Evolutionary conservation across 805 yeast genomes (phyloP).

Genomic region (Zygotorulaspora sp.): DNA sequence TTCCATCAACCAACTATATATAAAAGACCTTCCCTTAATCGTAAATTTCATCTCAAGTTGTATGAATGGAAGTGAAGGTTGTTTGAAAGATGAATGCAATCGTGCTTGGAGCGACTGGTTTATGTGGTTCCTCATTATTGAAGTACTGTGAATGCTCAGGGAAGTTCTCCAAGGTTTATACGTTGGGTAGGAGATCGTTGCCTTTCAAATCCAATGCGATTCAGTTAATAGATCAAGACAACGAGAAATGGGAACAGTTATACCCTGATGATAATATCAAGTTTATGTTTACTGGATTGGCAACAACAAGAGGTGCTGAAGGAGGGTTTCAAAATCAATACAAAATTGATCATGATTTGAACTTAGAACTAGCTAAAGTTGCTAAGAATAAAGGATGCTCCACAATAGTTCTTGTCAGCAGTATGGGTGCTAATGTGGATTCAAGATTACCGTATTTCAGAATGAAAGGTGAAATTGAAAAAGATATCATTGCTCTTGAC

Average conservation of each 20-base stretch:
- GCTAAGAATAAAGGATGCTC: constrained; percentile 67
- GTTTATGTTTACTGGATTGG: constrained; percentile 60
- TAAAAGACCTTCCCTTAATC: no score
- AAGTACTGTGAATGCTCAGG: constrained; percentile 40
- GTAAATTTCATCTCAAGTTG: no score
- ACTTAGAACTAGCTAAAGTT: constrained; percentile 61
- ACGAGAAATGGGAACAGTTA: constrained; percentile 47
- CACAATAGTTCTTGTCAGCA: constrained; percentile 63
- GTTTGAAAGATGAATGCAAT: constrained; percentile 33
- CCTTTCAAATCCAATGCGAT: constrained; percentile 32
- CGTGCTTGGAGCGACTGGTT: constrained; percentile 72
- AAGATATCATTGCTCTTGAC: constrained; percentile 53
- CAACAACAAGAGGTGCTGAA: constrained; percentile 68
- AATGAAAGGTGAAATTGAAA: constrained; percentile 74
- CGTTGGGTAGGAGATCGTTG: constrained; percentile 51
- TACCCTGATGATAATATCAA: constrained; percentile 37
- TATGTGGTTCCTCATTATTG: constrained; percentile 61
- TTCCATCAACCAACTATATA: no score
- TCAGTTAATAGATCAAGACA: constrained; percentile 43
- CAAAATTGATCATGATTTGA: constrained; percentile 70
- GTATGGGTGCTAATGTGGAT: constrained; percentile 54
- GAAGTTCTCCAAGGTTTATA: constrained; percentile 39
- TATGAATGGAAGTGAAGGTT: no score
- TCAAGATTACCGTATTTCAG: constrained; percentile 59
- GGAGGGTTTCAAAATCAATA: constrained; percentile 69